Conservation (phyloP, 257 asterid genomes). For the Solanum rostratum region DNA sequence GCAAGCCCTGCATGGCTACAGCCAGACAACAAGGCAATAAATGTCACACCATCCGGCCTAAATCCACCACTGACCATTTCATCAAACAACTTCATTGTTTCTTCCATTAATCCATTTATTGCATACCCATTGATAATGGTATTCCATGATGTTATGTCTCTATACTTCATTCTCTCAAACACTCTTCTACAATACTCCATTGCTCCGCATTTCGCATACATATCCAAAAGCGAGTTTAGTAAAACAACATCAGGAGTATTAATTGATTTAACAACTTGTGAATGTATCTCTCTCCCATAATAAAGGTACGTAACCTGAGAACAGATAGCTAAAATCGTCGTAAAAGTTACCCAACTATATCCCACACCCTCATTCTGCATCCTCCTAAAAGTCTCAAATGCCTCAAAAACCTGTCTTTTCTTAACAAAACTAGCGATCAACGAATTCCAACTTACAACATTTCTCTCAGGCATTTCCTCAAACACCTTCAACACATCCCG, state of each 20-base stretch:
- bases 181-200: constrained; percentile 23
- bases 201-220: constrained; percentile 40
- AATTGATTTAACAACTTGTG: constrained; percentile 23
- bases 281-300: constrained; percentile 33
- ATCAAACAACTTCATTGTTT: constrained; percentile 19
- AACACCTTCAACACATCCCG: constrained; percentile 26
- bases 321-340: constrained; percentile 21
- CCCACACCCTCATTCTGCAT: constrained; percentile 33
- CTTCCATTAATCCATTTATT: constrained; percentile 22
- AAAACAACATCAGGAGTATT: constrained; percentile 22
- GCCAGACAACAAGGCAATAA: constrained; percentile 28
- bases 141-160: constrained; percentile 36
- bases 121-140: constrained; percentile 37
- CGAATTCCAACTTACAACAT: constrained; percentile 39
- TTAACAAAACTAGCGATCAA: constrained; percentile 19
- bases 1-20: constrained; percentile 34
- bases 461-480: constrained; percentile 39
- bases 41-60: constrained; percentile 24
- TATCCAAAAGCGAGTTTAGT: constrained; percentile 31
- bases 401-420: constrained; percentile 30
- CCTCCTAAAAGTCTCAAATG: constrained; percentile 25
- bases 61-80: constrained; percentile 21
- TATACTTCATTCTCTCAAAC: constrained; percentile 22
- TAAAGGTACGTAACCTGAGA: constrained; percentile 22
- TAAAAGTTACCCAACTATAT: constrained; percentile 39